Conservation (phyloP, 2,329 filamentous ascomycete genomes). For the Byssothecium circinans region DNA sequence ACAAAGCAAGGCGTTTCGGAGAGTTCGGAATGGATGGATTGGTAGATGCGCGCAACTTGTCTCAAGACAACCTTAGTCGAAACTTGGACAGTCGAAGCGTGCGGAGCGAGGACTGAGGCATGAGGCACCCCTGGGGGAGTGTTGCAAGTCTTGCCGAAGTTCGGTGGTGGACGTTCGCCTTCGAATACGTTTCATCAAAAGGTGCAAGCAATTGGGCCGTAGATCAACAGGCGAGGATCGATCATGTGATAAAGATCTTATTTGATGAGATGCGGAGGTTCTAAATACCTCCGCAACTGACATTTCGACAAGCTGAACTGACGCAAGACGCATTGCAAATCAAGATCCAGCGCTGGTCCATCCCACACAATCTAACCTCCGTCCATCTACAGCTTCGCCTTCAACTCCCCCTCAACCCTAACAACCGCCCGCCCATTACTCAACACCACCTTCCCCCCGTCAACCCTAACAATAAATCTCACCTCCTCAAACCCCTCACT, state of each 20-base stretch:
- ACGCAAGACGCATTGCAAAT: background rate
- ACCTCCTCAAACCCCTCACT: slow-evolving; percentile 73
- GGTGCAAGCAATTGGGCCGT: background rate
- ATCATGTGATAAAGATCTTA: slow-evolving; percentile 22
- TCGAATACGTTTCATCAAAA: background rate
- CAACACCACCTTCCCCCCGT: slow-evolving; percentile 79
- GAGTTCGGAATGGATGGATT: background rate
- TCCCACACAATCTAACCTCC: background rate
- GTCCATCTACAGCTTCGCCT: slow-evolving; percentile 41
- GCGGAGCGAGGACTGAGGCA: background rate
- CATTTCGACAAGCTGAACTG: background rate
- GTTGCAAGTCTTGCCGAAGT: background rate
- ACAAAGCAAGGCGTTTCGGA: background rate
- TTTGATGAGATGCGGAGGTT: slow-evolving; percentile 23
- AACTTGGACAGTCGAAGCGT: slow-evolving; percentile 13
- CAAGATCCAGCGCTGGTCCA: no score
- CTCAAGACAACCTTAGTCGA: slow-evolving; percentile 19
- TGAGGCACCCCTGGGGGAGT: background rate
- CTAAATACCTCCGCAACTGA: background rate
- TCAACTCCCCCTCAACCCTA: slow-evolving; percentile 58
- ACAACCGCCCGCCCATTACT: slow-evolving; percentile 84
- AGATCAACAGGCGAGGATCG: no score
- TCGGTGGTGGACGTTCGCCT: no score
- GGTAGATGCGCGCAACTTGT: background rate
- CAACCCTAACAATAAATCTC: slow-evolving; percentile 75